Evolutionary conservation across 495 filamentous ascomycete genomes (phyloP).

Genomic region (Daldinia vernicosa): DNA sequence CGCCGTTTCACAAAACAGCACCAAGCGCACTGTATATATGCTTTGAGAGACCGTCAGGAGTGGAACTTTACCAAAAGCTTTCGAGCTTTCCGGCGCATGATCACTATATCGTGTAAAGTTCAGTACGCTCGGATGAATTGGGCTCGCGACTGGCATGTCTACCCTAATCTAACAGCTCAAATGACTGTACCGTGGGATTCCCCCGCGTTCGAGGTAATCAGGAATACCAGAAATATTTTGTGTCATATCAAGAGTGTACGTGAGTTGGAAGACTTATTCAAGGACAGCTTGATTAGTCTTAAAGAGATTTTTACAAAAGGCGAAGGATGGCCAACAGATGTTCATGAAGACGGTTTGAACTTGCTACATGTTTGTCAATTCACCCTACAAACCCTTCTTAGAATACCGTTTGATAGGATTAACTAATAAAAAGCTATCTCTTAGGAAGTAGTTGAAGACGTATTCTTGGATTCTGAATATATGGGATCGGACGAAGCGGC

Average conservation of each 20-base stretch:
- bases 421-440: neutral
- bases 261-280: neutral
- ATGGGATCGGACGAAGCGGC: neutral
- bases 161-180: constrained; percentile 15
- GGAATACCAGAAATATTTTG: neutral
- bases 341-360: neutral
- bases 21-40: constrained; percentile 9
- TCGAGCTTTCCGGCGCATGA: neutral
- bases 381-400: neutral
- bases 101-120: constrained; percentile 1
- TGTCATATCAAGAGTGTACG: neutral
- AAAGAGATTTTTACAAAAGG: constrained; percentile 7
- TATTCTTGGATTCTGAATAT: too few species aligned
- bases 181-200: neutral
- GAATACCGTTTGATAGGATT: too few species aligned
- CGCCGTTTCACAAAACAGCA: neutral
- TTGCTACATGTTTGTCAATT: constrained; percentile 12
- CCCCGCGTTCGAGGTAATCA: neutral
- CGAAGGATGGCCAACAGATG: constrained; percentile 23
- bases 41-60: constrained; percentile 3
- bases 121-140: constrained; percentile 10
- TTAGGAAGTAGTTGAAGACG: neutral
- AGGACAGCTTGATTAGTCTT: constrained; percentile 1
- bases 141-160: constrained; percentile 12
- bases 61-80: neutral